A percentile compares a stretch with the other conserved stretches of the same genome.
Conservation (phyloP, 257 asterid species). For the Eustoma russellianum region DNA sequence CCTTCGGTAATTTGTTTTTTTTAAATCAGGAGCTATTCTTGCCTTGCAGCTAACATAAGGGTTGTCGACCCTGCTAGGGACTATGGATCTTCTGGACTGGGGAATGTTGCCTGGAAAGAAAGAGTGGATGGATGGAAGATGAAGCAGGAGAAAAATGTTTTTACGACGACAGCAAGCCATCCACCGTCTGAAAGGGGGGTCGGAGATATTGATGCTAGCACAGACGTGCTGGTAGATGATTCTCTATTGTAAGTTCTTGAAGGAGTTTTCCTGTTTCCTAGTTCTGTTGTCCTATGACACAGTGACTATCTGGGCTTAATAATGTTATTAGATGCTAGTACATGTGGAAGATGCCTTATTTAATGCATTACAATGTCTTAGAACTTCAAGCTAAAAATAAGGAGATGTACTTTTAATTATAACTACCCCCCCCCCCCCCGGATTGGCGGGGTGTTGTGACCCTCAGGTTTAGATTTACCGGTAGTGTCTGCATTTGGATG, state of each 20-base stretch:
- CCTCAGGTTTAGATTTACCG: neutral
- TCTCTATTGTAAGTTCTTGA: constrained; percentile 63
- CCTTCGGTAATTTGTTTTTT: constrained; percentile 4
- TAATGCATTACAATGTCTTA: neutral
- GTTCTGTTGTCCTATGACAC: neutral
- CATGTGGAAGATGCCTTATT: too few relatives aligned
- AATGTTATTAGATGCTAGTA: neutral
- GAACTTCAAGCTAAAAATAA: neutral
- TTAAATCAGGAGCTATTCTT: constrained; percentile 11
- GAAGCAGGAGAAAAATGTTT: constrained; percentile 88
- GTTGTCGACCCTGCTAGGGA: constrained; percentile 90
- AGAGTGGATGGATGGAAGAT: constrained; percentile 99
- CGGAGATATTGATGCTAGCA: constrained; percentile 85
- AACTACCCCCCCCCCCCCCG: neutral
- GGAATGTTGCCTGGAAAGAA: constrained; percentile 99
- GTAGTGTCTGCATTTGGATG: neutral
- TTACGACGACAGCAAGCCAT: constrained; percentile 71
- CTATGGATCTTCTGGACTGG: constrained; percentile 86
- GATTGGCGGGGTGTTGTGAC: neutral
- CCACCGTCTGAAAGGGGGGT: constrained; percentile 90
- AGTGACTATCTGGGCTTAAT: neutral
- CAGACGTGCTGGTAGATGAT: constrained; percentile 86
- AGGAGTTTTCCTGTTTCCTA: constrained; percentile 1
- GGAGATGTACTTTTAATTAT: neutral
- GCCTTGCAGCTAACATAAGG: constrained; percentile 59